Evolutionary conservation across 106 monocot species (phyloP).

Genomic region (Dendrobium nobile): DNA sequence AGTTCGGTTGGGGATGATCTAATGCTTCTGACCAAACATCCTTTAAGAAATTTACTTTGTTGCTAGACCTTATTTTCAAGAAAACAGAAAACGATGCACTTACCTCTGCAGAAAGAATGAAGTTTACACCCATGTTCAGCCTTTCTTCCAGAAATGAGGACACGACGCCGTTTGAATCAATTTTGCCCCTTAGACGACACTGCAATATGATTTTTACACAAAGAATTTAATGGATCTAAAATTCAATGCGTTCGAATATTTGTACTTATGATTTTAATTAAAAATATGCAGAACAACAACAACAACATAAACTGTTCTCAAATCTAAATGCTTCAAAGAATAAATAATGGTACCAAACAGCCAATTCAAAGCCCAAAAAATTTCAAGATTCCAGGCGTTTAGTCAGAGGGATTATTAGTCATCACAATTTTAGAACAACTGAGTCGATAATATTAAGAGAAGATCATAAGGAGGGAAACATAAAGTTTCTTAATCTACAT

Average conservation of each 20-base stretch:
- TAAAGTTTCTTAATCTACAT: no score
- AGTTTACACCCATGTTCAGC: constrained; percentile 95
- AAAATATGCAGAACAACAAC: not conserved
- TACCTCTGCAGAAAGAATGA: constrained; percentile 95
- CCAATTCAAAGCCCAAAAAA: not conserved
- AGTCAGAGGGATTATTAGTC: not conserved
- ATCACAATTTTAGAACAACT: not conserved
- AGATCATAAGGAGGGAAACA: not conserved
- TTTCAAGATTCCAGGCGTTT: not conserved
- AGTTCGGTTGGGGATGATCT: no score
- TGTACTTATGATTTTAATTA: not conserved
- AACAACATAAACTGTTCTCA: not conserved
- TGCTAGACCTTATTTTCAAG: not conserved
- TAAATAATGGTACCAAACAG: not conserved
- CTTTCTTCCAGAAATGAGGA: constrained; percentile 88
- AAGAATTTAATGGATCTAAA: not conserved
- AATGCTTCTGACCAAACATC: no score
- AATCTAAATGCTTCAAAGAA: constrained; percentile 1
- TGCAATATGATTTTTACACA: constrained; percentile 16
- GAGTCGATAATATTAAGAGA: not conserved
- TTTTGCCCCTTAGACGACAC: constrained; percentile 88
- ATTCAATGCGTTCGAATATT: not conserved
- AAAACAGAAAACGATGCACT: not conserved
- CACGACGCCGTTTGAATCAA: constrained; percentile 87
- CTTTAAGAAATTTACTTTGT: no score